Percentiles rank a stretch among this genome's conserved stretches.
Evolutionary conservation across 73 alveolate species (phyloP).

Genomic region (Tetrahymena thermophila): DNA sequence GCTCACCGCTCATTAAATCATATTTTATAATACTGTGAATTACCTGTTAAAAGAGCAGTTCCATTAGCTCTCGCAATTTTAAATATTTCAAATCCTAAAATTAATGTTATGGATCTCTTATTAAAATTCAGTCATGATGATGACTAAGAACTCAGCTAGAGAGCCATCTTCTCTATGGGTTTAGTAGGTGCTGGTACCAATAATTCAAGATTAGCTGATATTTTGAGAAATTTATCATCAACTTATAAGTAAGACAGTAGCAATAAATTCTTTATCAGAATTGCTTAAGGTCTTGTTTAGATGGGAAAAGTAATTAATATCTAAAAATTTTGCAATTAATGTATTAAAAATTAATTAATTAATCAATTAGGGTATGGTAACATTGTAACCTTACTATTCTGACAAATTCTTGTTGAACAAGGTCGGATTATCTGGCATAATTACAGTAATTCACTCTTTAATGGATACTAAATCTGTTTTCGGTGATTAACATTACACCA

Average conservation of each 20-base stretch:
- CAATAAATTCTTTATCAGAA: slow-evolving; percentile 79
- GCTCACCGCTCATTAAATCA: slow-evolving; percentile 29
- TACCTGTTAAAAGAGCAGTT: slow-evolving; percentile 38
- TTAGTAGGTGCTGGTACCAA: slow-evolving; percentile 89
- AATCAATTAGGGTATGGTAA: slow-evolving; percentile 28
- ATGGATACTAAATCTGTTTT: slow-evolving; percentile 69
- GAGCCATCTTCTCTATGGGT: slow-evolving; percentile 81
- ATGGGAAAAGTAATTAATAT: slow-evolving; percentile 63
- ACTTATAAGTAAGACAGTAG: slow-evolving; percentile 72
- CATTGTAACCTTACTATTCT: slow-evolving; percentile 76
- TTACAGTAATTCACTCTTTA: slow-evolving; percentile 70
- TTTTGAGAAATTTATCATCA: slow-evolving; percentile 77
- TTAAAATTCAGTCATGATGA: slow-evolving; percentile 30
- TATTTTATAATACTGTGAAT: slow-evolving; percentile 22
- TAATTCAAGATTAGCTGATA: slow-evolving; percentile 84
- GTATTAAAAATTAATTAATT: not conserved
- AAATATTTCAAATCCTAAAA: slow-evolving; percentile 30
- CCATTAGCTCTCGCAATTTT: slow-evolving; percentile 42
- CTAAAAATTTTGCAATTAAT: not conserved
- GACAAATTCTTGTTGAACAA: slow-evolving; percentile 76
- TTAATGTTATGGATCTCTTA: slow-evolving; percentile 19
- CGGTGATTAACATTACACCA: slow-evolving; percentile 70
- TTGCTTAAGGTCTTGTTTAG: slow-evolving; percentile 84
- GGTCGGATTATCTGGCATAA: slow-evolving; percentile 83
- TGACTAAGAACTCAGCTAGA: slow-evolving; percentile 7